Evolutionary conservation across 2,329 filamentous ascomycete genomes (phyloP), one percentile per base, ranked within the genome.

Genomic region (Fusarium succisae): DNA sequence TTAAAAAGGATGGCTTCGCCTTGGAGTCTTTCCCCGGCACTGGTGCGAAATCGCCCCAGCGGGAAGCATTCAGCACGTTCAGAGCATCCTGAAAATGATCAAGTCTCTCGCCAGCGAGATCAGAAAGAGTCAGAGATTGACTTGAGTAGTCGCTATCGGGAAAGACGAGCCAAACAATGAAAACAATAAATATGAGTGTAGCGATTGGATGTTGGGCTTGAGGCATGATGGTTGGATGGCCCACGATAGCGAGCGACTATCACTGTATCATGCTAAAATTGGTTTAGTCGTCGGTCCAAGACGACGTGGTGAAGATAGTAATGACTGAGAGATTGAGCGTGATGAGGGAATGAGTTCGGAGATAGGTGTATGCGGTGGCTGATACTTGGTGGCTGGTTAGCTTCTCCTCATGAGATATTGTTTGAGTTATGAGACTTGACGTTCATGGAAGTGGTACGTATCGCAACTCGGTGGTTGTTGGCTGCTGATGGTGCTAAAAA

Each of bases 1-100:
- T 94, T 67, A 95, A 83, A 70, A 87, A 91, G 30, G 82, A 84
- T 20, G 79, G 90, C 43, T 82, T 84, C 17, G 74, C 51, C 53
- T 71, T 73, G 28, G 72, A 66, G 22, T 67, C 75, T 26, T 76
- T 76, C 22, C 81, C 77, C 45, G 74, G 66, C 15, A 76, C 80
- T 17, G 89, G 90, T 22, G 82, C 76, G 79, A 92, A 92, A 79
- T 91, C 89, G 56, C 88, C 88, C 90, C 90, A 92, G 70, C 78
- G 80, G 24, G 89, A 89, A 63, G 81, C 81, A 77, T 91, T 90
- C 45, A 92, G 82, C 24, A 89, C 82, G 56, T 83, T 80, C 69
- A 89, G 87, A 5, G 88, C 86, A 64, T 85, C 80, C 47, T 86
- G 84, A 71, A 90, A 88, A 44, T 85, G 84, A n/a, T 80, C 81